Percentiles rank a stretch among this genome's conserved stretches.
Conservation (phyloP, 164 flowering plant genomes). For the Annona squamosa region DNA sequence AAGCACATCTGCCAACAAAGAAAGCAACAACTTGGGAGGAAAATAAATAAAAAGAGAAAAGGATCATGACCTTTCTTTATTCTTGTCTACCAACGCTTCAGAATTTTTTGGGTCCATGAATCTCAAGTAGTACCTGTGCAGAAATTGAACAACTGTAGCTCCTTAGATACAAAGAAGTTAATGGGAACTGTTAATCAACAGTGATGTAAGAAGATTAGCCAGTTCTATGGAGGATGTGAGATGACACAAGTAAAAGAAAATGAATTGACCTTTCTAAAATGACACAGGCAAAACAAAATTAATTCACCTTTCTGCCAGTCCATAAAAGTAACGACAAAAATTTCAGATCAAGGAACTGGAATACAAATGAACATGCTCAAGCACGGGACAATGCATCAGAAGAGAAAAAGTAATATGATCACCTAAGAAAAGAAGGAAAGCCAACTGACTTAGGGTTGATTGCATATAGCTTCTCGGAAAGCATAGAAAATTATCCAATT, state of each 20-base stretch:
- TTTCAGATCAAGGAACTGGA: background rate
- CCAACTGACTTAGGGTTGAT: too few relatives aligned
- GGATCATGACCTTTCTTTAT: conserved; percentile 61
- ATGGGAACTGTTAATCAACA: conserved; percentile 2
- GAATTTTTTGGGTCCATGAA: conserved; percentile 96
- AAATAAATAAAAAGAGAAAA: background rate
- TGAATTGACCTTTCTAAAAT: background rate
- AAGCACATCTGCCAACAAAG: background rate
- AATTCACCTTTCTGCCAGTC: background rate
- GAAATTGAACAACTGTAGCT: conserved; percentile 4
- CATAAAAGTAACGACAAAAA: background rate
- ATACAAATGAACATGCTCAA: background rate
- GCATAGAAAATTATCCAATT: too few relatives aligned
- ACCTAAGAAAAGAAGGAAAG: background rate
- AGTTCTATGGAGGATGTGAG: background rate
- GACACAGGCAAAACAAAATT: background rate
- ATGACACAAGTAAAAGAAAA: background rate
- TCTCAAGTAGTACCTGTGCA: conserved; percentile 88
- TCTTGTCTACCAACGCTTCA: conserved; percentile 62
- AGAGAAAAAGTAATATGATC: background rate
- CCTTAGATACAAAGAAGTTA: background rate
- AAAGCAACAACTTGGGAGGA: background rate
- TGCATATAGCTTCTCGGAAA: too few relatives aligned
- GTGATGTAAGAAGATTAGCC: background rate
- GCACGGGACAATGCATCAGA: background rate